Evolutionary conservation across 768 basidiomycete genomes (phyloP).

Genomic region (Chalciporus chontae): DNA sequence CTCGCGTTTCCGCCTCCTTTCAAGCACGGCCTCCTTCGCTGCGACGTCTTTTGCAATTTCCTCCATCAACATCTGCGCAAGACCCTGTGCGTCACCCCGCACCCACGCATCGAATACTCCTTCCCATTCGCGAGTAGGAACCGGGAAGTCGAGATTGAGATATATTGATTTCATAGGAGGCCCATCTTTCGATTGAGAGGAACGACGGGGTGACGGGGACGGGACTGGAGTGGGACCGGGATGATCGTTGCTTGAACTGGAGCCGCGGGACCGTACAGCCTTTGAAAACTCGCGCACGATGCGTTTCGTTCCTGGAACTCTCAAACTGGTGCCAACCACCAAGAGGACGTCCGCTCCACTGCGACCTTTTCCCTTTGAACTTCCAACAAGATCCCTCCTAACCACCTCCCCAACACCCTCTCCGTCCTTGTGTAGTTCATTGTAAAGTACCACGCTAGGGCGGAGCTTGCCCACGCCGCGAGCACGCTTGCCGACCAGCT

Average conservation of each 20-base stretch:
- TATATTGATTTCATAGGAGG: constrained; percentile 66
- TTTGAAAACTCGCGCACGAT: constrained; percentile 88
- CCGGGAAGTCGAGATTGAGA: constrained; percentile 84
- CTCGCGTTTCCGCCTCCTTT: constrained; percentile 57
- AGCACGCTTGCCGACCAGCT: constrained; percentile 72
- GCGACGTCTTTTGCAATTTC: constrained; percentile 55
- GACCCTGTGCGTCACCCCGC: constrained; percentile 81
- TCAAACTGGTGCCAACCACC: constrained; percentile 87
- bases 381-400: constrained; percentile 73
- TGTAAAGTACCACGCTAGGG: constrained; percentile 88
- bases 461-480: constrained; percentile 77
- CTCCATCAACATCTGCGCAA: constrained; percentile 57
- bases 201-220: constrained; percentile 45
- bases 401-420: constrained; percentile 85
- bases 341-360: constrained; percentile 79
- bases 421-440: constrained; percentile 83
- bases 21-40: constrained; percentile 50
- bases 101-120: constrained; percentile 89
- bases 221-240: constrained; percentile 33
- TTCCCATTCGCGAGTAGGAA: constrained; percentile 83
- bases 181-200: constrained; percentile 38
- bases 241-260: constrained; percentile 33
- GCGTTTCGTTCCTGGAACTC: constrained; percentile 87
- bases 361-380: constrained; percentile 61
- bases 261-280: constrained; percentile 57